Conservation (phyloP, 2,329 filamentous ascomycete genomes). For the Podosphaera fusca region DNA sequence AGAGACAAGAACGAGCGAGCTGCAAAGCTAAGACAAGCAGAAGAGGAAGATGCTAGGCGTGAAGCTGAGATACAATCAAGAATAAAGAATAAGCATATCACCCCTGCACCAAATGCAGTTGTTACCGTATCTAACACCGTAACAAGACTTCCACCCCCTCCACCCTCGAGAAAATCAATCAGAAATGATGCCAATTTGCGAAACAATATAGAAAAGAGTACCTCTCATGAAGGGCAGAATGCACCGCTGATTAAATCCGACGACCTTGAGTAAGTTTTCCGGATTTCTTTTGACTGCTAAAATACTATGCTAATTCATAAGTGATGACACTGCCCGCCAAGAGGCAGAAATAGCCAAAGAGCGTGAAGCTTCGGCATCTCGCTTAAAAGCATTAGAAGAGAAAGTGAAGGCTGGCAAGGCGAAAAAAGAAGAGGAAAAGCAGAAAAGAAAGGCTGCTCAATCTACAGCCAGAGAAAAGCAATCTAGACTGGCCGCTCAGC, state of each 20-base stretch:
- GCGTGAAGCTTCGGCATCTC: slow-evolving; percentile 57
- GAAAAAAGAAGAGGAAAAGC: slow-evolving; percentile 92
- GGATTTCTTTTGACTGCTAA: background rate
- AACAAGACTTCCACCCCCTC: slow-evolving; percentile 58
- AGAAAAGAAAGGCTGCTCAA: slow-evolving; percentile 66
- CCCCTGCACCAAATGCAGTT: slow-evolving; percentile 11
- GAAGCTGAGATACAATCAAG: slow-evolving; percentile 57
- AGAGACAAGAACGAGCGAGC: slow-evolving; percentile 73
- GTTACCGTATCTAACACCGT: slow-evolving; percentile 3
- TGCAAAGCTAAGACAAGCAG: slow-evolving; percentile 67
- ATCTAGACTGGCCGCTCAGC: slow-evolving; percentile 56
- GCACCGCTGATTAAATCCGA: slow-evolving; percentile 50
- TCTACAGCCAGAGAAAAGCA: slow-evolving; percentile 80
- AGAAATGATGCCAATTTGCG: slow-evolving; percentile 35
- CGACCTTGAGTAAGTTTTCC: slow-evolving; percentile 54
- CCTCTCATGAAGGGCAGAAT: slow-evolving; percentile 44
- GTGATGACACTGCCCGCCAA: slow-evolving; percentile 48
- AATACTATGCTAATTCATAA: slow-evolving; percentile 19
- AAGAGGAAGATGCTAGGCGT: slow-evolving; percentile 77
- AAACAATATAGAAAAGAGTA: slow-evolving; percentile 33
- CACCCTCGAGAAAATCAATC: slow-evolving; percentile 50
- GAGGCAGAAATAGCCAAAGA: slow-evolving; percentile 65
- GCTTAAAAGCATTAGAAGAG: slow-evolving; percentile 74
- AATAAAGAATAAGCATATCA: slow-evolving; percentile 15
- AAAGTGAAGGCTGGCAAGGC: slow-evolving; percentile 84